These are phyloP conservation scores for Ceratobasidium sp. DNA, from an alignment of 1,284 basidiomycete genomes.

Conservation along the genomic window DNA sequence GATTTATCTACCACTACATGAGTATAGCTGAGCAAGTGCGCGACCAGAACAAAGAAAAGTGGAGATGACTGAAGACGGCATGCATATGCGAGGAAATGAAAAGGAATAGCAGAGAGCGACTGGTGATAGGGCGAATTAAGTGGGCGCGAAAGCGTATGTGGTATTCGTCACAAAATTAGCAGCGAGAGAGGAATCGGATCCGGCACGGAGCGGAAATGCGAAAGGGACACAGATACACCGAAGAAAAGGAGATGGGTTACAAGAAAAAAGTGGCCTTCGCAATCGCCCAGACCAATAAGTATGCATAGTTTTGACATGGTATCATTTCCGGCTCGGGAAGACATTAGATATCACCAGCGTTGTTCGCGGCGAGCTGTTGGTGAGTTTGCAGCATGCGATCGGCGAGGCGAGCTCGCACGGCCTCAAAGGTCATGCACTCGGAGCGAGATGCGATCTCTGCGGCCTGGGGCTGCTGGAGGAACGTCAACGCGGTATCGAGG, in stretches of 20 bases:
- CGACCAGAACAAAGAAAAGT: conserved; percentile 5
- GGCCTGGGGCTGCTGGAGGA: conserved; percentile 10
- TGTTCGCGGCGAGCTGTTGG: neutral
- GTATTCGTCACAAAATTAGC: conserved; percentile 26
- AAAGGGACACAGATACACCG: conserved; percentile 29
- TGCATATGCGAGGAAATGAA: conserved; percentile 15
- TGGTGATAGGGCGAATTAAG: conserved; percentile 1
- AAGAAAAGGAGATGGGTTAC: conserved; percentile 12
- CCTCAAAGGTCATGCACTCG: conserved; percentile 3
- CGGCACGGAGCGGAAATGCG: conserved; percentile 1
- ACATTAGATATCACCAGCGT: neutral
- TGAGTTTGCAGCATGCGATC: conserved; percentile 17
- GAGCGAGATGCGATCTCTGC: conserved; percentile 17
- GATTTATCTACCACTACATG: conserved; percentile 39
- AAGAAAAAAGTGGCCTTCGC: conserved; percentile 20
- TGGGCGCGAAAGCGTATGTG: neutral
- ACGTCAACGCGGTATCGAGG: conserved; percentile 27
- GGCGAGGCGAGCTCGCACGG: conserved; percentile 31
- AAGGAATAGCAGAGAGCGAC: conserved; percentile 19
- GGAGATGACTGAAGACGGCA: neutral
- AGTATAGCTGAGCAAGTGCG: conserved; percentile 13
- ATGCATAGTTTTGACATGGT: conserved; percentile 24
- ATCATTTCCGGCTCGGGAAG: neutral
- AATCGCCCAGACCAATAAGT: conserved; percentile 12
- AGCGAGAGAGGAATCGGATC: conserved; percentile 15